Evolutionary conservation across 2,329 filamentous ascomycete genomes (phyloP).

Genomic region (Helicocarpus griseus): DNA sequence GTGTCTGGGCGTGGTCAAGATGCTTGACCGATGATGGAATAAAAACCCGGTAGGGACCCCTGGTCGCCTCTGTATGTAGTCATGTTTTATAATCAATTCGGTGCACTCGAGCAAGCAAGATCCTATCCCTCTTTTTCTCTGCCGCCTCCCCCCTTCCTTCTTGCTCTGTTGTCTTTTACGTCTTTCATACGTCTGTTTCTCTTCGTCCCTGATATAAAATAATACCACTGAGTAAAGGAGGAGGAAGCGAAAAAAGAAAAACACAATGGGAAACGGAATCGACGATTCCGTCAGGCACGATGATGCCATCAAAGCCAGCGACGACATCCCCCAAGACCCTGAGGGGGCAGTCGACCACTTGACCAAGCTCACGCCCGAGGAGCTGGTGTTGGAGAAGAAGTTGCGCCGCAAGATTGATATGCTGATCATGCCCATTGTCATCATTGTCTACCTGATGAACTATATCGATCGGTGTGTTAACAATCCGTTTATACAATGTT

Average conservation of each 20-base stretch:
- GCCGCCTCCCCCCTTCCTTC: not conserved
- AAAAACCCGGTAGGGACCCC: too few species aligned
- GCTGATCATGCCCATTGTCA: slow-evolving; percentile 32
- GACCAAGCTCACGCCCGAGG: slow-evolving; percentile 17
- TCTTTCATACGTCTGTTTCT: too few species aligned
- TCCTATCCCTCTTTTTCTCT: not conserved
- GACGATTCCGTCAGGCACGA: not conserved
- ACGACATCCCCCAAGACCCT: not conserved
- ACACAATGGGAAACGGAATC: not conserved
- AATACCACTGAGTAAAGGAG: not conserved
- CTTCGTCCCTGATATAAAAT: not conserved
- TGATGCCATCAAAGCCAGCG: not conserved
- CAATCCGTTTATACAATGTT: too few species aligned
- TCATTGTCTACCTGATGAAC: slow-evolving; percentile 36
- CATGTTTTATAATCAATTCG: not conserved
- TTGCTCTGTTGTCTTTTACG: too few species aligned
- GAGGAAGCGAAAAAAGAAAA: not conserved
- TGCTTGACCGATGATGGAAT: too few species aligned
- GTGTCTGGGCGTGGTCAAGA: too few species aligned
- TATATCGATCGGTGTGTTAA: slow-evolving; percentile 33
- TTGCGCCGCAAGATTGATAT: slow-evolving; percentile 29
- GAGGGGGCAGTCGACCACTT: not conserved
- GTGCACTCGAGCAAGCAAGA: not conserved
- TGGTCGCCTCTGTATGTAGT: not conserved
- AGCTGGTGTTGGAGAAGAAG: slow-evolving; percentile 28